Base-by-base conservation (phyloP, 2,329 filamentous ascomycete genomes). In the Rhinocladiella similis region DNA sequence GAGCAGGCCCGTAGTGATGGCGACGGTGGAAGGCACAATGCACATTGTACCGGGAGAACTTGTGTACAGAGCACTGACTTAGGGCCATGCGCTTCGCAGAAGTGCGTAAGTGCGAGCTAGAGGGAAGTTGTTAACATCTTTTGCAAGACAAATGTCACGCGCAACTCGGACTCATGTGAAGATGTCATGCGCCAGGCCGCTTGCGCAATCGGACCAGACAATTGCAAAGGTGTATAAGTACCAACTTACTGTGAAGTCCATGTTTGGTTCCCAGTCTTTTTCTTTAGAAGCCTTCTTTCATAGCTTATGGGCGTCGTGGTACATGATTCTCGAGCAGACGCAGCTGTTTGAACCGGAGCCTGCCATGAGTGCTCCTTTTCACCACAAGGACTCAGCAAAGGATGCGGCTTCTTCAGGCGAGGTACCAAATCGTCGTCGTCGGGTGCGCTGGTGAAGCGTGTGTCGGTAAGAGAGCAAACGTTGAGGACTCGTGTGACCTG, bases 1-100 rank as follows among this genome's bases (percentile, higher is more conserved):
- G 39, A 74, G 75, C 39, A 73, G 70, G 66, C 74, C 73, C 56
- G 77, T 72, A 61, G 76, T 67, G 64, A 68, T 49, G 53, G 72
- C 68, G 66, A 70, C 46, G 58, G 66, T 59, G 73, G 72, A 50
- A 73, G 76, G 68, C 82, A 84, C 66, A 80, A 76, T 46, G 72
- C 69, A 66, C 82, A 84, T 54, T 80, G 73, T 55, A 81, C 74
- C 13, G 80, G 80, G 47, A 80, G 73, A 61, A 82, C 78, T 68
- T 84, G 81, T 56, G 82, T 84, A 70, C 82, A 84, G 62, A 84
- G 80, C 69, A 84, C 83, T 54, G 80, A 83, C 50, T 81, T 84
- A 16, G 82, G 82, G 68, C 82, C 82, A 77, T 84, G 81, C 70
- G 81, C 75, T 73, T 84, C 82, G 72, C 82, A 84, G 69, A 84